Base-by-base conservation (phyloP, 257 asterid species). In the Solanum chilense region DNA sequence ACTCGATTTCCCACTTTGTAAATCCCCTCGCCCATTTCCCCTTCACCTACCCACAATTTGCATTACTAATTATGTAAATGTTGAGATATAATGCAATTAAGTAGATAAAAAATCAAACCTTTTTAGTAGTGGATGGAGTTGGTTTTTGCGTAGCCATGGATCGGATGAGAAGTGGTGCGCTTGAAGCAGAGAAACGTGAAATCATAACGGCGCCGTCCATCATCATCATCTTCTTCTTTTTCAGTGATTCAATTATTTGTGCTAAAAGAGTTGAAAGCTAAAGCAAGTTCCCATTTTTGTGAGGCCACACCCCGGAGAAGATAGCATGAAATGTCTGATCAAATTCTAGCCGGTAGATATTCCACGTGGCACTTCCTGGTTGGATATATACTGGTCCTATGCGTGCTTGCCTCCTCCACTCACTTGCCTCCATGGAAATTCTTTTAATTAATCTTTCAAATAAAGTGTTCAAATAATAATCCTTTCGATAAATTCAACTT, bases 141-240 rank as follows among this genome's bases (percentile, higher is more conserved):
- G 95, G 92, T 89, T 94, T 92, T 88, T 90, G 92, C 31, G 94
- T 88, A 82, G 98, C 97, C 96, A 94, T 94, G 85, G 98, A 94
- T 87, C 89, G 93, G 87, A 94, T 88, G 7, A 90, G 90, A 81
- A 94, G 93, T 73, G 94, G 89, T 2, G 94, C 86, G 52, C 70
- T 88, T 25, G 95, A 88, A 62, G 93, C 88, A 39, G 89, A 82
- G 71, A 71, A 82, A 52, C 83, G 85, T 41, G 64, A 16, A 66
- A 31, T 39, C 9, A 92, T 91, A 88, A 91, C 90, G 52, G 90
- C 90, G 62, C 62, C 62, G 88, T 88, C 77, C 89, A 74, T 88
- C 86, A 49, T 74, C 49, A 20, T 85, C 68, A 49, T 44, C 58
- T 4, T 84, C 64, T 76, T 35, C 47, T 44, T 27, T 18, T 14